These are phyloP conservation scores for Rubus parviflorus DNA, from an alignment of 306 rosid species.

Conservation along the genomic window DNA sequence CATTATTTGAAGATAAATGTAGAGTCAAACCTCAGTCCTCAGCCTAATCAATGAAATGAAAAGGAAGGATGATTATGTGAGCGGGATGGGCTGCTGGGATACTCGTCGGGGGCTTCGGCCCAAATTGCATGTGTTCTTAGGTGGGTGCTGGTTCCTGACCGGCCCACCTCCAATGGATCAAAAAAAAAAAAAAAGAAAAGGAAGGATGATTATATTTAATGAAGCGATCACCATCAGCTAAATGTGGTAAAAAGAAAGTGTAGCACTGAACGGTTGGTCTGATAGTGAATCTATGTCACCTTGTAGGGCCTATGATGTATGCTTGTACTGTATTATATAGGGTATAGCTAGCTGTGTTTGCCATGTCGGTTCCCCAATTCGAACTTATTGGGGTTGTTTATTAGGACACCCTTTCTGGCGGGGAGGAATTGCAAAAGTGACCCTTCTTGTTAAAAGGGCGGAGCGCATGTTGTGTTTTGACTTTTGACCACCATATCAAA, in stretches of 20 bases:
- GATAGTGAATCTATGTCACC: conserved; percentile 6
- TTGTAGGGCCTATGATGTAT: neutral
- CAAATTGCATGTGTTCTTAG: too few species aligned
- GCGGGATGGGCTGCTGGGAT: too few species aligned
- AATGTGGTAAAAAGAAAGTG: neutral
- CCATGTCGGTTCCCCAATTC: neutral
- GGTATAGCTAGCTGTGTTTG: neutral
- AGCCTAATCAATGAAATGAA: neutral
- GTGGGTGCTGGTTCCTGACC: too few species aligned
- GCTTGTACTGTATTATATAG: neutral
- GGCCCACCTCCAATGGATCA: too few species aligned
- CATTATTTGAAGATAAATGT: neutral
- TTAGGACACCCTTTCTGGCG: neutral
- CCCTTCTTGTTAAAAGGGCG: neutral
- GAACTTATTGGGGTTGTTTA: neutral
- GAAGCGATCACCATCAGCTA: neutral
- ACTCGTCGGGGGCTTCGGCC: too few species aligned
- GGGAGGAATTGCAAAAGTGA: neutral
- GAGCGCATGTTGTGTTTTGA: neutral
- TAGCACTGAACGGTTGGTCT: neutral
- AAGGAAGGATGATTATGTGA: neutral
- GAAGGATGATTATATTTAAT: neutral
- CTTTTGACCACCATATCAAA: neutral
- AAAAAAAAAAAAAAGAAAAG: too few species aligned
- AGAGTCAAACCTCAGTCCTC: neutral